Conservation (phyloP, 2,329 filamentous ascomycete genomes). For the Celoporthe dispersa region DNA sequence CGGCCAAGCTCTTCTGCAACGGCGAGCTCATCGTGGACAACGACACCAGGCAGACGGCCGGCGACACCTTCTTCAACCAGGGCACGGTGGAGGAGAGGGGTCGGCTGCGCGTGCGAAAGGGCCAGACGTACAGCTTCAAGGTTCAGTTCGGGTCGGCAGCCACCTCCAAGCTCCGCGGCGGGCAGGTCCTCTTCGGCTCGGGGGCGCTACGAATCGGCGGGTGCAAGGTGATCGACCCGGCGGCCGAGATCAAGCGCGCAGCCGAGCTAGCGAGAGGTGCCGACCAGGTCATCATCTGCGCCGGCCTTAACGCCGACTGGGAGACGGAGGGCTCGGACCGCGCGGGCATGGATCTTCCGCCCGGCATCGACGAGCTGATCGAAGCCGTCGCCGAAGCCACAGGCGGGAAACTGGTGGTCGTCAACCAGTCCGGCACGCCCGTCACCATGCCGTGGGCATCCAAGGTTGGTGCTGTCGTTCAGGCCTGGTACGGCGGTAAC, state of each 20-base stretch:
- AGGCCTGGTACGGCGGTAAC: constrained; percentile 88
- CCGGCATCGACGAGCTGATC: constrained; percentile 72
- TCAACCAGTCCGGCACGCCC: constrained; percentile 79
- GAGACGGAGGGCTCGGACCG: constrained; percentile 81
- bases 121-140: constrained; percentile 56
- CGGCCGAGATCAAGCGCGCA: constrained; percentile 67
- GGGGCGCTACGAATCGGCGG: constrained; percentile 68
- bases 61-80: constrained; percentile 62
- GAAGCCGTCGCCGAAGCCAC: constrained; percentile 68
- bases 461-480: constrained; percentile 62
- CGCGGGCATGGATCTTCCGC: constrained; percentile 77
- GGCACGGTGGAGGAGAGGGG: constrained; percentile 63
- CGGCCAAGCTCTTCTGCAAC: constrained; percentile 68
- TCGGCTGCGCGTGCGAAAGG: constrained; percentile 54
- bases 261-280: constrained; percentile 69
- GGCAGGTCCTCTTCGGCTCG: constrained; percentile 56
- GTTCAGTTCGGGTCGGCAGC: constrained; percentile 58
- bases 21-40: constrained; percentile 68
- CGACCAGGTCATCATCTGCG: constrained; percentile 79
- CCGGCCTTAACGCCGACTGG: constrained; percentile 80
- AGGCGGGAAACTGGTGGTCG: constrained; percentile 66
- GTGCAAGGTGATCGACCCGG: constrained; percentile 59
- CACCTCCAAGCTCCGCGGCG: constrained; percentile 53
- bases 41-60: constrained; percentile 62
- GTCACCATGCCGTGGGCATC: constrained; percentile 72